phyloP scores from a whole-genome alignment of 2,329 filamentous ascomycete species.

The Aquanectria penicillioides region DNA sequence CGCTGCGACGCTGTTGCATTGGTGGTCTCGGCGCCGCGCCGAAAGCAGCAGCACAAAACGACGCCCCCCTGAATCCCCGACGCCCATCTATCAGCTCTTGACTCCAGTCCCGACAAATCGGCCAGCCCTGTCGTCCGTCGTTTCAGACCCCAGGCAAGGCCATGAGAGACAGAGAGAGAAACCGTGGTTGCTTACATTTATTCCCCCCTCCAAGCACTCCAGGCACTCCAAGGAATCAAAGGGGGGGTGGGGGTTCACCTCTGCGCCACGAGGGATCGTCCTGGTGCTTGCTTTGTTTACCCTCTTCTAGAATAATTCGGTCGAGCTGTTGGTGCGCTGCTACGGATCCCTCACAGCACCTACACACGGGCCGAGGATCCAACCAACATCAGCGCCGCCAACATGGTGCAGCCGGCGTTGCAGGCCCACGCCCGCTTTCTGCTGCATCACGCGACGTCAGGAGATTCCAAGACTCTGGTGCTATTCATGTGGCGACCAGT shows the following conservation, averaged over 20 bases:
- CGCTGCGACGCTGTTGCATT: neutral
- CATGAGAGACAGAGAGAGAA: too few species aligned
- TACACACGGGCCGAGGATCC: too few species aligned
- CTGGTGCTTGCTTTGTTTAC: constrained; percentile 1
- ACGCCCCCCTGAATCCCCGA: neutral
- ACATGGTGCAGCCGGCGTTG: neutral
- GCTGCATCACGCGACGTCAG: constrained; percentile 15
- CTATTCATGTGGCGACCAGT: neutral
- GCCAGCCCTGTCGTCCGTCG: constrained; percentile 19
- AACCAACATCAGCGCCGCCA: too few species aligned
- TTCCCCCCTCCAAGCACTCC: too few species aligned
- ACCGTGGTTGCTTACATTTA: too few species aligned
- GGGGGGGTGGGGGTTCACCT: too few species aligned
- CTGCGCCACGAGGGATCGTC: neutral
- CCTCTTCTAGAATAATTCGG: constrained; percentile 5
- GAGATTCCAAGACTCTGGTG: neutral
- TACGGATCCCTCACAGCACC: too few species aligned
- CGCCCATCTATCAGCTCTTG: neutral
- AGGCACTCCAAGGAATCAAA: too few species aligned
- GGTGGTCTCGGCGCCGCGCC: constrained; percentile 1
- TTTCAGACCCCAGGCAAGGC: constrained; percentile 17
- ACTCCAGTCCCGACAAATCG: constrained; percentile 14
- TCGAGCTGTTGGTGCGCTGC: neutral
- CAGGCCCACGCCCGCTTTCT: neutral
- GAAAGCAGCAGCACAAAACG: constrained; percentile 3